These are phyloP conservation scores for Neurospora sp. DNA, from an alignment of 495 filamentous ascomycete genomes.

Conservation along the genomic window DNA sequence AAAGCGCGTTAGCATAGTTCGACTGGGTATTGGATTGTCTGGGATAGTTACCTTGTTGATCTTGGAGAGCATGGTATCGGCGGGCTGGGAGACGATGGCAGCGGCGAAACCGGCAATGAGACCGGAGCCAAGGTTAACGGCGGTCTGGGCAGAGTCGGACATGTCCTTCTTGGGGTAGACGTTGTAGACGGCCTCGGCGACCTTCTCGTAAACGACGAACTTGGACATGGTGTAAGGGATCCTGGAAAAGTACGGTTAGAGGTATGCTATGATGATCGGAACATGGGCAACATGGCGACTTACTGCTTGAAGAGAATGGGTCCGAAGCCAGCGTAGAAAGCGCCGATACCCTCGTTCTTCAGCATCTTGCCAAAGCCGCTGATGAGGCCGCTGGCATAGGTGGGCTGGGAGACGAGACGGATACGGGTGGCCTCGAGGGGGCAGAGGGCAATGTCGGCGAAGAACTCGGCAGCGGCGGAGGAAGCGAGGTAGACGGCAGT, in stretches of 20 bases:
- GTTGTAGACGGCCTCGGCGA: constrained; percentile 67
- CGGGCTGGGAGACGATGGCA: constrained; percentile 91
- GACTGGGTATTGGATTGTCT: background rate
- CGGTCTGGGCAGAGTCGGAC: constrained; percentile 68
- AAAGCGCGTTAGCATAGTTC: background rate
- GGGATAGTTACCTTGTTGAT: constrained; percentile 67
- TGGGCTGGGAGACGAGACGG: constrained; percentile 85
- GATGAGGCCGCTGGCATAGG: constrained; percentile 72
- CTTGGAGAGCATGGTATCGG: constrained; percentile 98
- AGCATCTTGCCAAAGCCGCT: constrained; percentile 79
- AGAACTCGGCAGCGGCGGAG: constrained; percentile 78
- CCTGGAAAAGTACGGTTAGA: constrained; percentile 34
- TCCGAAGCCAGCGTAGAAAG: constrained; percentile 92
- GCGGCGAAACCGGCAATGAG: constrained; percentile 97
- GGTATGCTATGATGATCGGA: background rate
- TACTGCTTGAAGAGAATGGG: constrained; percentile 95
- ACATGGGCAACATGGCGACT: constrained; percentile 25
- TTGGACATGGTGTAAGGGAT: constrained; percentile 99
- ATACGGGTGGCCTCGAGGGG: constrained; percentile 91
- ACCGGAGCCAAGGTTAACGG: constrained; percentile 89
- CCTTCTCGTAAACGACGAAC: constrained; percentile 99
- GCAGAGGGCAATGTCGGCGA: constrained; percentile 89
- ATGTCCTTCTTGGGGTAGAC: constrained; percentile 65
- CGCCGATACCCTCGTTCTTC: constrained; percentile 72
- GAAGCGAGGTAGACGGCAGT: constrained; percentile 85